Conservation (phyloP, 2,329 filamentous ascomycete genomes). For the Sarocladium brachiariae region DNA sequence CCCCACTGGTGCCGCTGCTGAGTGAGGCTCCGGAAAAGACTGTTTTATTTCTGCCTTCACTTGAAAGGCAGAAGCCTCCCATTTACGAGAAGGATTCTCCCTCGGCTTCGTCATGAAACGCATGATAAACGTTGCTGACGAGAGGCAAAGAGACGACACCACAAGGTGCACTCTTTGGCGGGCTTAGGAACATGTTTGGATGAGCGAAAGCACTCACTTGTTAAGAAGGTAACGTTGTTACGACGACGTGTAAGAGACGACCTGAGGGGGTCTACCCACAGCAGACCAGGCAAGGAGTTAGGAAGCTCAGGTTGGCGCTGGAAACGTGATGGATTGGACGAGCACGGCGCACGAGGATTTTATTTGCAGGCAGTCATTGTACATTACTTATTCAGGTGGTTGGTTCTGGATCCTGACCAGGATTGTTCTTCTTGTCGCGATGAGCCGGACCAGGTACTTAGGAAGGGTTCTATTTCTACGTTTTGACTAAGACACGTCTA, state of each 20-base stretch:
- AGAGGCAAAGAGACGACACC: background rate
- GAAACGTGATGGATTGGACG: background rate
- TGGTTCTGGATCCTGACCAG: background rate
- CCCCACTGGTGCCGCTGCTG: background rate
- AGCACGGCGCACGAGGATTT: background rate
- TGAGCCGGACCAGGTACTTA: background rate
- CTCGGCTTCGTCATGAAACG: slow-evolving; percentile 7
- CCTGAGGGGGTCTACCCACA: background rate
- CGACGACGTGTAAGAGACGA: too few species aligned
- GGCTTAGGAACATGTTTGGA: slow-evolving; percentile 6
- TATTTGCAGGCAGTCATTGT: background rate
- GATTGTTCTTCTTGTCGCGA: background rate
- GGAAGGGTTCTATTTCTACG: background rate
- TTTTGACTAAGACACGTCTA: slow-evolving; percentile 25
- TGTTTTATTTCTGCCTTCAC: background rate
- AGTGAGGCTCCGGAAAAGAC: background rate
- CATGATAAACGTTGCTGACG: background rate
- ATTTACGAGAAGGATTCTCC: background rate
- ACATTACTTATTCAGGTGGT: background rate
- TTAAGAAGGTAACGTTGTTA: too few species aligned
- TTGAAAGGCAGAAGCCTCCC: background rate
- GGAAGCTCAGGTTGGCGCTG: too few species aligned
- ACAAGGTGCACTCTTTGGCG: background rate
- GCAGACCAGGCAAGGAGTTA: background rate
- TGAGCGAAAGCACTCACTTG: too few species aligned